phyloP scores from a whole-genome alignment of 164 flowering plant genomes.

The Santalum album region DNA sequence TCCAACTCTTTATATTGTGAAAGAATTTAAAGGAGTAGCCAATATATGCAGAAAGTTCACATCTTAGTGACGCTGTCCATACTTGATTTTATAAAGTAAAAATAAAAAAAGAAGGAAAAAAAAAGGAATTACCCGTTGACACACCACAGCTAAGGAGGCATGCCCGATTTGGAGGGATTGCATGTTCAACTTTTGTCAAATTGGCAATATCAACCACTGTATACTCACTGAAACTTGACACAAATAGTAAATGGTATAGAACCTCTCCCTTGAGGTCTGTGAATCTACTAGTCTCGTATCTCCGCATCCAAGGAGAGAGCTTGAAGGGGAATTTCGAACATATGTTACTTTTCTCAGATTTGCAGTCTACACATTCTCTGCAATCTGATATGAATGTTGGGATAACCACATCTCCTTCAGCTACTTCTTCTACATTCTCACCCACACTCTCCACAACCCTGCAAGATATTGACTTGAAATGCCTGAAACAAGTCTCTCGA shows the following conservation, averaged over 20 bases:
- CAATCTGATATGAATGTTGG: conserved; percentile 54
- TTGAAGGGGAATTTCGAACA: conserved; percentile 48
- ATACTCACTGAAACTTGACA: conserved; percentile 58
- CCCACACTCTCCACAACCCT: conserved; percentile 68
- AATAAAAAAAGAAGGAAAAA: not conserved
- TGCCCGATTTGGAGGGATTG: conserved; percentile 48
- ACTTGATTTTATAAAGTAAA: too few relatives aligned
- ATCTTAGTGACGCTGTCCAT: too few relatives aligned
- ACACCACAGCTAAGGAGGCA: conserved; percentile 71
- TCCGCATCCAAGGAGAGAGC: conserved; percentile 48
- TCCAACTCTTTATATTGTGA: too few relatives aligned
- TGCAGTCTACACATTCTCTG: conserved; percentile 49
- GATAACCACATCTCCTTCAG: conserved; percentile 46
- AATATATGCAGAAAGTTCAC: too few relatives aligned
- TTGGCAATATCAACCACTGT: conserved; percentile 53
- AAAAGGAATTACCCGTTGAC: conserved; percentile 41
- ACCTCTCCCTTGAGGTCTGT: conserved; percentile 46
- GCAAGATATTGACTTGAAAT: not conserved
- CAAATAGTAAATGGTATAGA: conserved; percentile 38
- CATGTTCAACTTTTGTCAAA: conserved; percentile 37
- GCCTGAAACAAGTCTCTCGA: too few relatives aligned
- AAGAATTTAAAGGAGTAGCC: too few relatives aligned
- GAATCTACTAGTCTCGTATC: conserved; percentile 50
- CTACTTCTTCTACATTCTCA: conserved; percentile 33
- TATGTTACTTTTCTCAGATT: conserved; percentile 46